phyloP scores from a whole-genome alignment of 345 rosid genomes.

The Citrus maxima region DNA sequence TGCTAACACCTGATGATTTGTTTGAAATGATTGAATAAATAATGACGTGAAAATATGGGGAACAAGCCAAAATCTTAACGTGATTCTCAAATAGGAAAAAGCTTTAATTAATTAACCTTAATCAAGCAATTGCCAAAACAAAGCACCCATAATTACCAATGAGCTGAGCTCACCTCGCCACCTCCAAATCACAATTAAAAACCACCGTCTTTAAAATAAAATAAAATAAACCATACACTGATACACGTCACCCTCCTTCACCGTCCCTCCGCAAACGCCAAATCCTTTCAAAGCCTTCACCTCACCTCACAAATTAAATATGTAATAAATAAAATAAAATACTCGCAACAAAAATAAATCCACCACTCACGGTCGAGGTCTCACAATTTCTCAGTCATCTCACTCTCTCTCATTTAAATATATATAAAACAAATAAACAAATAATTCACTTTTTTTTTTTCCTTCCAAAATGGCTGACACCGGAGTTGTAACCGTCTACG shows the following conservation, averaged over 20 bases:
- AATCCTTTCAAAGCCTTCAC: neutral
- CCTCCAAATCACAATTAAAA: neutral
- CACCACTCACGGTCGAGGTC: neutral
- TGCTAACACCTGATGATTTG: too few relatives aligned
- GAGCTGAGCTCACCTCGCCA: neutral
- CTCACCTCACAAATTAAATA: neutral
- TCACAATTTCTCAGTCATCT: neutral
- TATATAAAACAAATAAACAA: too few relatives aligned
- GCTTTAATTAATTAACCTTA: neutral
- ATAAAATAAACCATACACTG: neutral
- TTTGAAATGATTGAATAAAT: too few relatives aligned
- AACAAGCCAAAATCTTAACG: too few relatives aligned
- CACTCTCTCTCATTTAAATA: neutral
- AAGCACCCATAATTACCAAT: neutral
- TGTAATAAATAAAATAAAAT: too few relatives aligned
- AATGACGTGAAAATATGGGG: too few relatives aligned
- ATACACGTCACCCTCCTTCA: neutral
- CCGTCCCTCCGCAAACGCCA: slow-evolving; percentile 1
- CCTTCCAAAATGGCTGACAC: slow-evolving; percentile 26
- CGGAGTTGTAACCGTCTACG: slow-evolving; percentile 40
- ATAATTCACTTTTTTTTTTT: neutral
- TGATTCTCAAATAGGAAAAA: too few relatives aligned
- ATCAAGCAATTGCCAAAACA: neutral
- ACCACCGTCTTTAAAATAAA: neutral
- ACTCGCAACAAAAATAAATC: neutral